phyloP scores from a whole-genome alignment of 129 eudicot species.

The Escallonia herrerae region DNA sequence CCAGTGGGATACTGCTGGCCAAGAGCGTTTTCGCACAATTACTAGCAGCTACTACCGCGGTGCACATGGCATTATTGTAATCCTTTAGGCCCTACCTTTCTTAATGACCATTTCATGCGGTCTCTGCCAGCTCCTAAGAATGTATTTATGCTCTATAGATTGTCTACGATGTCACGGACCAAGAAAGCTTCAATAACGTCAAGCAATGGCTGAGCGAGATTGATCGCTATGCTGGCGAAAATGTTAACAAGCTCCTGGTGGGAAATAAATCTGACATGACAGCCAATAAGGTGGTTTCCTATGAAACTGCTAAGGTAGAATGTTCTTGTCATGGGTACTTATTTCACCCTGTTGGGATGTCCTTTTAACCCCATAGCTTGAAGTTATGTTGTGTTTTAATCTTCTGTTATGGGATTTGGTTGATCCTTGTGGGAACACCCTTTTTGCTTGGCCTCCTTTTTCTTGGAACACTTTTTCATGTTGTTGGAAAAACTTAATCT shows the following conservation, averaged over 20 bases:
- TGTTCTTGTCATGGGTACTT: too few relatives aligned
- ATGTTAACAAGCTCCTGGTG: slow-evolving; percentile 79
- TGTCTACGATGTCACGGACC: slow-evolving; percentile 79
- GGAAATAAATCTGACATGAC: slow-evolving; percentile 75
- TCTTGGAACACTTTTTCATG: too few relatives aligned
- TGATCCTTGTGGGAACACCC: too few relatives aligned
- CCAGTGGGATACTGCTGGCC: slow-evolving; percentile 96
- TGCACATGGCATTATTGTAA: slow-evolving; percentile 86
- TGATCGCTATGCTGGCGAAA: slow-evolving; percentile 79
- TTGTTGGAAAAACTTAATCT: too few relatives aligned
- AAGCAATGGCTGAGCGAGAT: slow-evolving; percentile 86
- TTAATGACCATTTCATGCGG: not conserved
- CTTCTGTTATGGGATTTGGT: too few relatives aligned
- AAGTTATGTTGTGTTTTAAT: too few relatives aligned
- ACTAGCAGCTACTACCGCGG: slow-evolving; percentile 95
- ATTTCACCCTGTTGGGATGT: too few relatives aligned
- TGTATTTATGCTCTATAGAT: slow-evolving; percentile 17
- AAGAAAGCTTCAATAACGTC: slow-evolving; percentile 82
- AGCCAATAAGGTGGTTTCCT: slow-evolving; percentile 63
- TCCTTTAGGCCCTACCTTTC: slow-evolving; percentile 5
- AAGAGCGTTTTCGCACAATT: slow-evolving; percentile 80
- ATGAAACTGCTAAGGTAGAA: slow-evolving; percentile 74
- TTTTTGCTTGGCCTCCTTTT: too few relatives aligned
- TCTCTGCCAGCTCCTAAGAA: not conserved
- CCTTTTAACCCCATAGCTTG: too few relatives aligned